phyloP scores from a whole-genome alignment of 2,329 filamentous ascomycete genomes.

The Pseudocercospora ulei region DNA sequence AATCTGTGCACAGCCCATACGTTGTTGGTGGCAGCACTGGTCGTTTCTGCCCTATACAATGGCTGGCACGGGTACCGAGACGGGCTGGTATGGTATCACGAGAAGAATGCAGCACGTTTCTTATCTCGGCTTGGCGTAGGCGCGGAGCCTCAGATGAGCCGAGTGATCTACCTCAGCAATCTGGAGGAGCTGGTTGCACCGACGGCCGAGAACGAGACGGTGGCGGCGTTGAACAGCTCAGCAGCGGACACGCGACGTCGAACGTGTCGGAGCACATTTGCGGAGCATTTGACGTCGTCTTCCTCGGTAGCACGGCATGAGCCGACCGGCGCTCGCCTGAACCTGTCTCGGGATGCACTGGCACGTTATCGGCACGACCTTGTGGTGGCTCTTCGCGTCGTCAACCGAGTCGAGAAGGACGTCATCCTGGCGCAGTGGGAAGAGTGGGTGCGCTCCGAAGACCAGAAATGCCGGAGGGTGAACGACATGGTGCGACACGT shows the following conservation, averaged over 20 bases:
- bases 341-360: constrained; percentile 70
- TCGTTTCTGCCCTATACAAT: constrained; percentile 62
- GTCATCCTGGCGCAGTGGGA: constrained; percentile 84
- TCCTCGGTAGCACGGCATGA: constrained; percentile 9
- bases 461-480: constrained; percentile 59
- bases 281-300: constrained; percentile 25
- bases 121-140: constrained; percentile 73
- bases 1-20: constrained; percentile 51
- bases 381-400: constrained; percentile 76
- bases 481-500: constrained; percentile 41
- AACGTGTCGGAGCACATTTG: constrained; percentile 32
- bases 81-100: constrained; percentile 70
- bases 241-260: constrained; percentile 4
- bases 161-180: constrained; percentile 72
- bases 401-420: constrained; percentile 81
- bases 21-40: constrained; percentile 60
- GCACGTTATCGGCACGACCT: constrained; percentile 81
- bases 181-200: constrained; percentile 52
- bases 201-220: constrained; percentile 24
- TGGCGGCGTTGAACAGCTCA: constrained; percentile 7
- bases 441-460: constrained; percentile 78
- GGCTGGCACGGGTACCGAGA: constrained; percentile 64
- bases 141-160: constrained; percentile 72
- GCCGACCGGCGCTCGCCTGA: constrained; percentile 46
- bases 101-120: constrained; percentile 68